Evolutionary conservation across 2,329 filamentous ascomycete species (phyloP).

Genomic region (Leptographium wingfieldii): DNA sequence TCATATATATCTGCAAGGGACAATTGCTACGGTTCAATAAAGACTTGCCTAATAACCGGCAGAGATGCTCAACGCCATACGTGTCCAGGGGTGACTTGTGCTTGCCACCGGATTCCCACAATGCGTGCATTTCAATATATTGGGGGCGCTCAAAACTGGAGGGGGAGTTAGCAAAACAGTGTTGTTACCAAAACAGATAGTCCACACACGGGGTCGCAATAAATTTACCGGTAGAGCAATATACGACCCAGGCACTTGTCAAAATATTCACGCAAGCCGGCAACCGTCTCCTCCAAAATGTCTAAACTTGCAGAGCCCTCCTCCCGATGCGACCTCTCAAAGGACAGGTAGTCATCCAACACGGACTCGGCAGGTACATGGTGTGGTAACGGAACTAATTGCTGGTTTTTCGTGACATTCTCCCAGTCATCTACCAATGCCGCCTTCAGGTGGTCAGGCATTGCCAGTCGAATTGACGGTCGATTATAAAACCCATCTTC

Average conservation of each 20-base stretch:
- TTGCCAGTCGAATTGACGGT: constrained; percentile 72
- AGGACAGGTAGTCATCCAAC: constrained; percentile 64
- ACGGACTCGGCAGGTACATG: constrained; percentile 63
- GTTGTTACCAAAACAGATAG: not conserved
- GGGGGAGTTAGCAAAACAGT: not conserved
- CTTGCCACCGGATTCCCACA: constrained; percentile 44
- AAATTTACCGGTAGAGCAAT: constrained; percentile 58
- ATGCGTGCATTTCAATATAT: constrained; percentile 63
- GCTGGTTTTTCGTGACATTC: constrained; percentile 89
- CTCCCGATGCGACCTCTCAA: constrained; percentile 54
- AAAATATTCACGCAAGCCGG: constrained; percentile 85
- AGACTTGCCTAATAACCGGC: constrained; percentile 69
- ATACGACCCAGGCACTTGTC: constrained; percentile 81
- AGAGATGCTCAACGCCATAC: constrained; percentile 86
- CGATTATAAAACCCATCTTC: constrained; percentile 78
- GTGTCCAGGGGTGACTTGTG: constrained; percentile 63
- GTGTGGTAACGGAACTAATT: constrained; percentile 76
- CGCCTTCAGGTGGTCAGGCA: constrained; percentile 84
- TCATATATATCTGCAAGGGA: not conserved
- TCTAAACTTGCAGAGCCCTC: constrained; percentile 61
- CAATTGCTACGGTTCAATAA: too few relatives aligned
- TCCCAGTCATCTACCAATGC: constrained; percentile 98
- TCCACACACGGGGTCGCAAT: not conserved
- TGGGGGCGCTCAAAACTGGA: constrained; percentile 78
- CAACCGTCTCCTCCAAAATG: constrained; percentile 78